Evolutionary conservation across 371 early-diverging fungal genomes (phyloP).

Genomic region (Lichtheimia ramosa): DNA sequence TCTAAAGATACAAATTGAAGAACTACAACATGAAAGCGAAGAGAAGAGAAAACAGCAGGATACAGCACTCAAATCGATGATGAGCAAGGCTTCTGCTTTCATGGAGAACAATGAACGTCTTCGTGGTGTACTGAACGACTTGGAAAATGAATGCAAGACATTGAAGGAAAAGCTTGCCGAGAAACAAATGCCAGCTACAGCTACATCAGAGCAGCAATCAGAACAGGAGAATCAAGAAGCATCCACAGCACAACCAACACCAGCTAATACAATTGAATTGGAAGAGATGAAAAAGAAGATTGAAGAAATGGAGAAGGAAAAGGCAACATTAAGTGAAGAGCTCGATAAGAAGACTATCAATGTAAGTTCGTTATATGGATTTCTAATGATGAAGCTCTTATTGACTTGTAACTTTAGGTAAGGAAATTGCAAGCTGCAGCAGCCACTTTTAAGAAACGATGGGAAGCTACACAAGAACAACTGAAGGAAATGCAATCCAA

Average conservation of each 20-base stretch:
- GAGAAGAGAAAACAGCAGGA: neutral
- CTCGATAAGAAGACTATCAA: neutral
- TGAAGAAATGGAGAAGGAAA: neutral
- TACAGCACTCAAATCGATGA: too few relatives aligned
- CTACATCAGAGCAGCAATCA: neutral
- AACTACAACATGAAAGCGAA: neutral
- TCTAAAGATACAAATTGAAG: neutral
- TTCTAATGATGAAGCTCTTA: too few relatives aligned
- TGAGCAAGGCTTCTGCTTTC: too few relatives aligned
- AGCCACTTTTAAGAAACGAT: neutral
- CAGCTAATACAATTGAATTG: neutral
- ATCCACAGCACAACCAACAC: neutral
- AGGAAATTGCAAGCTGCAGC: neutral
- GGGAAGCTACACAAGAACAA: neutral
- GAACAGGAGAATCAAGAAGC: neutral
- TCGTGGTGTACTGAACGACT: too few relatives aligned
- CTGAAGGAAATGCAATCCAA: neutral
- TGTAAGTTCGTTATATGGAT: neutral
- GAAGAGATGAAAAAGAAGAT: neutral
- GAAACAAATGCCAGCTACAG: neutral
- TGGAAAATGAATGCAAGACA: neutral
- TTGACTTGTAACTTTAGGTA: neutral
- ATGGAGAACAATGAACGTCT: too few relatives aligned
- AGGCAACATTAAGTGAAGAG: neutral
- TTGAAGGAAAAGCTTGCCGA: neutral